Conservation (phyloP, 2,329 filamentous ascomycete genomes). For the Huntiella moniliformis region DNA sequence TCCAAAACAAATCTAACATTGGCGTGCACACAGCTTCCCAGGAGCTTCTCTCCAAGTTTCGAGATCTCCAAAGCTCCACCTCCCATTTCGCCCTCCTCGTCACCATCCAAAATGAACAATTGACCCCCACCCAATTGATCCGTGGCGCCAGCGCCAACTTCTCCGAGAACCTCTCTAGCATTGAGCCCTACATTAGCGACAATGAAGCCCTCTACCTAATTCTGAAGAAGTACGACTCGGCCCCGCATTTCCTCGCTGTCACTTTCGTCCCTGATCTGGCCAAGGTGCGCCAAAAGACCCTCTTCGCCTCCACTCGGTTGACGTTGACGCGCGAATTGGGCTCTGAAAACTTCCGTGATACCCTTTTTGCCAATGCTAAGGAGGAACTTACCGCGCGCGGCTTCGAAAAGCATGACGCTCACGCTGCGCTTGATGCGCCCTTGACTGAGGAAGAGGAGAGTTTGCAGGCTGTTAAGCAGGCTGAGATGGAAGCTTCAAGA, state of each 20-base stretch:
- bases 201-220: conserved; percentile 56
- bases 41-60: conserved; percentile 60
- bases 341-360: conserved; percentile 59
- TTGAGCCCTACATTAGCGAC: conserved; percentile 44
- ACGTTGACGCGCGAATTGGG: conserved; percentile 61
- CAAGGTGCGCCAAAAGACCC: conserved; percentile 69
- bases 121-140: conserved; percentile 38
- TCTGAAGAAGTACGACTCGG: conserved; percentile 44
- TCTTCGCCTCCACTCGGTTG: conserved; percentile 61
- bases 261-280: conserved; percentile 66
- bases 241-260: conserved; percentile 45
- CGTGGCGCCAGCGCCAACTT: conserved; percentile 41
- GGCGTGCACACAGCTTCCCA: conserved; percentile 38
- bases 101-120: conserved; percentile 49
- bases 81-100: conserved; percentile 51
- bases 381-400: conserved; percentile 51
- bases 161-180: conserved; percentile 40
- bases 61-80: conserved; percentile 41
- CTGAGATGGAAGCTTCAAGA: conserved; percentile 53
- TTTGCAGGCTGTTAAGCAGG: conserved; percentile 52
- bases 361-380: conserved; percentile 50
- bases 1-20: neutral
- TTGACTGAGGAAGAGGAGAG: conserved; percentile 62
- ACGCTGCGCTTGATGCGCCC: conserved; percentile 45
- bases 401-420: conserved; percentile 54